Conservation (phyloP, 176 grass and related monocot species). For the Carex pumila region DNA sequence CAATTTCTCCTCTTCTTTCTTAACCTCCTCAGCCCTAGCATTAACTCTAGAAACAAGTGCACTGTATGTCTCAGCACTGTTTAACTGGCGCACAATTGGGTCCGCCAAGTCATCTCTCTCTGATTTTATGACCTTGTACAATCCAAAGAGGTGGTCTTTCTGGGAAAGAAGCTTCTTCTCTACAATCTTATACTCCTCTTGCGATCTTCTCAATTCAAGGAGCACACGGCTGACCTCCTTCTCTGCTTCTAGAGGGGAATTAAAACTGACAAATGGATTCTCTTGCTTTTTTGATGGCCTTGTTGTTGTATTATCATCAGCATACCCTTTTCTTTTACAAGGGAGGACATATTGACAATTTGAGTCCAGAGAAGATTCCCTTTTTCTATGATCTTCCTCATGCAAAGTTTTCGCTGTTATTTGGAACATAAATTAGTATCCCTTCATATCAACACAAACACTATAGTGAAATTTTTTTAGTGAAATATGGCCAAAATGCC, state of each 20-base stretch:
- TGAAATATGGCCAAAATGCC: neutral
- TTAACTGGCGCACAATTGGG: conserved; percentile 35
- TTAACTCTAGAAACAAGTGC: conserved; percentile 42
- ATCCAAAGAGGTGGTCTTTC: conserved; percentile 65
- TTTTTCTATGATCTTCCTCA: neutral
- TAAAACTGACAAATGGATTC: neutral
- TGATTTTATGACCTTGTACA: conserved; percentile 49
- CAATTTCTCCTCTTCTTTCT: conserved; percentile 63
- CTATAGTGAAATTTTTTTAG: neutral
- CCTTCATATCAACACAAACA: neutral
- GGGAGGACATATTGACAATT: neutral
- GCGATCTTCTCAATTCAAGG: conserved; percentile 54
- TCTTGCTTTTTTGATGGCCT: conserved; percentile 4
- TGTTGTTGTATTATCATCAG: neutral
- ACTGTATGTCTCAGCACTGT: conserved; percentile 33
- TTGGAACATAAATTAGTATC: neutral
- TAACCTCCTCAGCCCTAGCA: conserved; percentile 52
- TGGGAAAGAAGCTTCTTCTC: conserved; percentile 73
- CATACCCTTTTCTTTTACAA: conserved; percentile 9
- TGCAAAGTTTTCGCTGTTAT: neutral
- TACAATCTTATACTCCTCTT: conserved; percentile 53
- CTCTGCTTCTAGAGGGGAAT: conserved; percentile 47
- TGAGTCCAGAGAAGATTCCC: neutral
- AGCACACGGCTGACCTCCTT: conserved; percentile 55
- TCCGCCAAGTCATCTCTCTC: conserved; percentile 45